A percentile compares a stretch with the other conserved stretches of the same genome.
These are phyloP conservation scores for Corymbia maculata DNA, from an alignment of 345 rosid species.

Conservation along the genomic window DNA sequence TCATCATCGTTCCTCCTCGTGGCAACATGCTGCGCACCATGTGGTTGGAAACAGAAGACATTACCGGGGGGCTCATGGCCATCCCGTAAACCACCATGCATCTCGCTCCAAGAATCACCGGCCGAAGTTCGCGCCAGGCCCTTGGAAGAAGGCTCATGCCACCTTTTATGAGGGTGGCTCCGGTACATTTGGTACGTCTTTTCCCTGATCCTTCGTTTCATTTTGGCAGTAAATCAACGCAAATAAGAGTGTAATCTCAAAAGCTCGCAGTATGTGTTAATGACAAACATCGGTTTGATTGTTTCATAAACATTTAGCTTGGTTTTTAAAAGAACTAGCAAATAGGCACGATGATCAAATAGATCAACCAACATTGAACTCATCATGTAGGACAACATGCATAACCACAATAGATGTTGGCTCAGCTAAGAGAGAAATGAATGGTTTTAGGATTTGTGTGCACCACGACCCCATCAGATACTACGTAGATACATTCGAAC, in stretches of 20 bases:
- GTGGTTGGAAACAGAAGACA: not conserved
- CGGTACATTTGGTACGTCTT: constrained; percentile 22
- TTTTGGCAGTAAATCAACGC: not conserved
- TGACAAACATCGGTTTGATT: not conserved
- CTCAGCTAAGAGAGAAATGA: not conserved
- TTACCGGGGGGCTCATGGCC: not conserved
- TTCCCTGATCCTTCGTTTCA: not conserved
- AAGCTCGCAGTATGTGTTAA: not conserved
- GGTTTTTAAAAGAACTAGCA: not conserved
- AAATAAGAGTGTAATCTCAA: not conserved
- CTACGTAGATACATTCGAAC: not conserved
- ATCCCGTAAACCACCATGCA: not conserved
- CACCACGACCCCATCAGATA: not conserved
- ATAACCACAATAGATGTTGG: not conserved
- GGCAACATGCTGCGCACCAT: not conserved
- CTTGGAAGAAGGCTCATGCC: constrained; percentile 37
- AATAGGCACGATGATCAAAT: not conserved
- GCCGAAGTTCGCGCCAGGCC: constrained; percentile 23
- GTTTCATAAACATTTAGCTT: not conserved
- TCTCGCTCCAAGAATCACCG: not conserved
- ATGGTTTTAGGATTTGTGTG: not conserved
- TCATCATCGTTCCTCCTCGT: not conserved
- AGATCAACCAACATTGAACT: not conserved
- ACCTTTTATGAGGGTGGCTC: constrained; percentile 47
- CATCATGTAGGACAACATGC: not conserved